phyloP scores from a whole-genome alignment of 805 yeast genomes.

The Candida parachauliodes region DNA sequence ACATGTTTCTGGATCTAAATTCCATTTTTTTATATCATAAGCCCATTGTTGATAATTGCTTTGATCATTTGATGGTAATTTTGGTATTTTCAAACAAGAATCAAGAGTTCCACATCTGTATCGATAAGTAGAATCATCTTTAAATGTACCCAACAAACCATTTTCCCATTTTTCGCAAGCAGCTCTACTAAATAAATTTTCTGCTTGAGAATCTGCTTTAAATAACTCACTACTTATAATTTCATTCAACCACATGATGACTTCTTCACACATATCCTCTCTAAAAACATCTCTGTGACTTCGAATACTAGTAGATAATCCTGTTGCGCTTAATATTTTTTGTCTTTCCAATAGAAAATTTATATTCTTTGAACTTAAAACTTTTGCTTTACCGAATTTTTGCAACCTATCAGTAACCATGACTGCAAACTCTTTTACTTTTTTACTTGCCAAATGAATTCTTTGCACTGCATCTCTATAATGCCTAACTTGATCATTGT shows the following conservation, averaged over 20 bases:
- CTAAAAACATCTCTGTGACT: constrained; percentile 67
- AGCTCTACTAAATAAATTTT: constrained; percentile 53
- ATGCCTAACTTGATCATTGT: constrained; percentile 79
- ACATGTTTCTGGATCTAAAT: constrained; percentile 39
- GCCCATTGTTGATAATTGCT: constrained; percentile 31
- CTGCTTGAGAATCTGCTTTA: constrained; percentile 43
- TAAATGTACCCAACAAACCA: constrained; percentile 31
- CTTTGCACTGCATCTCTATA: constrained; percentile 68
- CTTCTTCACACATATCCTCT: constrained; percentile 77
- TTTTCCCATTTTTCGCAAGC: constrained; percentile 60
- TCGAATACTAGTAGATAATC: constrained; percentile 63
- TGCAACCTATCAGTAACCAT: constrained; percentile 71
- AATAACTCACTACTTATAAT: constrained; percentile 52
- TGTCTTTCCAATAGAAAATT: constrained; percentile 51
- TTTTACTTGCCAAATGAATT: constrained; percentile 60
- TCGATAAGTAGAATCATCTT: constrained; percentile 9
- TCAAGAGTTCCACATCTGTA: constrained; percentile 33
- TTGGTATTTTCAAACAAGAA: constrained; percentile 35
- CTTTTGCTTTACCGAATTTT: constrained; percentile 63
- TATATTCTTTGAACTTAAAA: constrained; percentile 54
- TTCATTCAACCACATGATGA: constrained; percentile 62
- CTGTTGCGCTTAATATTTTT: constrained; percentile 55
- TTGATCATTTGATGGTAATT: constrained; percentile 18
- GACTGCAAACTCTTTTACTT: constrained; percentile 59
- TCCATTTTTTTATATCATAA: constrained; percentile 43